Evolutionary conservation across 192 early-diverging fungal genomes (phyloP).

Genomic region (Backusella tuberculispora): DNA sequence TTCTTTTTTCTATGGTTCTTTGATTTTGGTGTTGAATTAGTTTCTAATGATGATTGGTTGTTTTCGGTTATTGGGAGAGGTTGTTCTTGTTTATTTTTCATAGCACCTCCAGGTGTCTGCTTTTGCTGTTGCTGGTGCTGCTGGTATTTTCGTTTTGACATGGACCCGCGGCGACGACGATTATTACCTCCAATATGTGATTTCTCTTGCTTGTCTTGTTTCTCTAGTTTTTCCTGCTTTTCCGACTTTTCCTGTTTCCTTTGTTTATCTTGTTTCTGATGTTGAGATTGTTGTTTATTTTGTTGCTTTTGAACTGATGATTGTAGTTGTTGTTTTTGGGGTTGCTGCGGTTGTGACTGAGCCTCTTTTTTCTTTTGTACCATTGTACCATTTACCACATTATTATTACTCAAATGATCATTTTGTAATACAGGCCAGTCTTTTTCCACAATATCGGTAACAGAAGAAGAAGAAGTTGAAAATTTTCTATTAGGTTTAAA

Average conservation of each 20-base stretch:
- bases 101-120: background rate
- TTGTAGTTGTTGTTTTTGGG: background rate
- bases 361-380: background rate
- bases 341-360: background rate
- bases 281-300: background rate
- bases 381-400: background rate
- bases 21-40: background rate
- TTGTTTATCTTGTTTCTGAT: background rate
- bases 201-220: background rate
- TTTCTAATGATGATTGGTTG: background rate
- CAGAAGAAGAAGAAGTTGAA: background rate
- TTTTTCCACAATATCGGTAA: background rate
- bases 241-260: background rate
- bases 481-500: background rate
- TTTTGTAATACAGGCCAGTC: background rate
- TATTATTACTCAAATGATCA: background rate
- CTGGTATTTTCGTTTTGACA: background rate
- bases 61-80: background rate
- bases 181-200: background rate
- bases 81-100: background rate
- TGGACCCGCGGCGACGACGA: background rate
- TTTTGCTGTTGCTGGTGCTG: background rate
- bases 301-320: background rate
- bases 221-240: background rate
- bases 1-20: background rate